These are phyloP conservation scores for Penicillium lagena DNA, from an alignment of 495 filamentous ascomycete genomes.

Conservation along the genomic window DNA sequence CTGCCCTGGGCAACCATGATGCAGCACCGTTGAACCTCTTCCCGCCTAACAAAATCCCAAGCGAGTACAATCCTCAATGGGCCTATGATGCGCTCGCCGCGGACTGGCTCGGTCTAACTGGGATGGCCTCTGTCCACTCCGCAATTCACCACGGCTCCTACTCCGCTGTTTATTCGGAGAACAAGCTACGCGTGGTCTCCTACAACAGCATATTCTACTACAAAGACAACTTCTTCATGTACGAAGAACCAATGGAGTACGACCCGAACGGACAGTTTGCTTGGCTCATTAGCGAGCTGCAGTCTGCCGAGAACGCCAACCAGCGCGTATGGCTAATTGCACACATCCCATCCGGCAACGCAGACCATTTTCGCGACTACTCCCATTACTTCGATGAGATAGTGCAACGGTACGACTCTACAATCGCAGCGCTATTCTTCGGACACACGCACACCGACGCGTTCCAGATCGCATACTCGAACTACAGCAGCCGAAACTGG, in stretches of 20 bases:
- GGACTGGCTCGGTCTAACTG: conserved; percentile 42
- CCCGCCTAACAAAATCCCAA: conserved; percentile 26
- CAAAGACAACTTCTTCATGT: conserved; percentile 47
- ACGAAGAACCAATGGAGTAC: conserved; percentile 38
- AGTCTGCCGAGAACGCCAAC: conserved; percentile 40
- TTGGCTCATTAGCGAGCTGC: conserved; percentile 46
- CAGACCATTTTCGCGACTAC: conserved; percentile 43
- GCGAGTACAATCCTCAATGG: conserved; percentile 36
- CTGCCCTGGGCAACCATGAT: conserved; percentile 52
- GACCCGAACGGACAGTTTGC: conserved; percentile 42
- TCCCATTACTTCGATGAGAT: conserved; percentile 51
- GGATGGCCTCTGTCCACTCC: conserved; percentile 21
- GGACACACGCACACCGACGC: conserved; percentile 53
- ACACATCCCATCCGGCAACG: conserved; percentile 43
- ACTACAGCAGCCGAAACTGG: conserved; percentile 27
- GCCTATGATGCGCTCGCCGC: conserved; percentile 42
- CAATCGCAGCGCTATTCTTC: conserved; percentile 51
- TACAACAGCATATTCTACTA: conserved; percentile 55
- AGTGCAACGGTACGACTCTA: conserved; percentile 43
- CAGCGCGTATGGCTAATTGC: conserved; percentile 50
- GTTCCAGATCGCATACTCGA: conserved; percentile 47
- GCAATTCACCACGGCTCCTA: conserved; percentile 43
- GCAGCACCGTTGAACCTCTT: conserved; percentile 46
- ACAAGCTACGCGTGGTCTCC: conserved; percentile 47
- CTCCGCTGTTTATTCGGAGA: conserved; percentile 32